phyloP scores from a whole-genome alignment of 495 filamentous ascomycete species.

The Xylaria acuta region DNA sequence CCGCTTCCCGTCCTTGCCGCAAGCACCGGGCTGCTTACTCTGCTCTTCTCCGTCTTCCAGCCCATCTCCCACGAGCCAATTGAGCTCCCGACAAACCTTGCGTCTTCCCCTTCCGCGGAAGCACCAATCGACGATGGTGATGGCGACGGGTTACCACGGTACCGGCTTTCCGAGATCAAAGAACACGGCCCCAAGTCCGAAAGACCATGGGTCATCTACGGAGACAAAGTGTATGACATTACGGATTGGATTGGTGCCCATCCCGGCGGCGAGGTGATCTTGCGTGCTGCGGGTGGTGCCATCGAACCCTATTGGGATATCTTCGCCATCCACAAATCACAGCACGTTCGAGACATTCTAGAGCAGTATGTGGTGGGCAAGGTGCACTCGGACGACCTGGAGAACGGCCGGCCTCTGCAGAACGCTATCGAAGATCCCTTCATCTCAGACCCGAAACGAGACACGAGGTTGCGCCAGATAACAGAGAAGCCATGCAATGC shows the following conservation, averaged over 20 bases:
- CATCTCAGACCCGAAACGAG: conserved; percentile 55
- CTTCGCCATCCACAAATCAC: conserved; percentile 64
- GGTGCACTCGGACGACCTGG: conserved; percentile 58
- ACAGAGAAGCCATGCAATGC: conserved; percentile 63
- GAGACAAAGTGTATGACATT: conserved; percentile 64
- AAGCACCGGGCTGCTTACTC: conserved; percentile 36
- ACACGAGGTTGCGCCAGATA: conserved; percentile 52
- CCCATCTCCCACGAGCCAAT: conserved; percentile 32
- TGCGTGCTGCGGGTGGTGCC: conserved; percentile 61
- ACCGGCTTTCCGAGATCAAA: conserved; percentile 54
- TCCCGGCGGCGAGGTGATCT: conserved; percentile 65
- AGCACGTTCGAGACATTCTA: conserved; percentile 63
- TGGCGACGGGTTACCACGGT: conserved; percentile 50
- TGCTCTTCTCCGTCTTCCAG: conserved; percentile 34
- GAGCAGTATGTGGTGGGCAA: conserved; percentile 61
- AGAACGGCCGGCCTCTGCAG: conserved; percentile 51
- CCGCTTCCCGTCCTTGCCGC: conserved; percentile 34
- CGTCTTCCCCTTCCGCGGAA: conserved; percentile 17
- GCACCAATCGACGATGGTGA: conserved; percentile 31
- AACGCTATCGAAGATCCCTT: conserved; percentile 64
- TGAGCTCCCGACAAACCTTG: conserved; percentile 22
- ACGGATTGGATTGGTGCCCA: conserved; percentile 65
- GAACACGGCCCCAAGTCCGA: conserved; percentile 54
- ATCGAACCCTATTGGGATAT: conserved; percentile 70
- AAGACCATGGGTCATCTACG: conserved; percentile 58